phyloP scores from a whole-genome alignment of 2,329 filamentous ascomycete genomes.

The Colletotrichum sublineola region DNA sequence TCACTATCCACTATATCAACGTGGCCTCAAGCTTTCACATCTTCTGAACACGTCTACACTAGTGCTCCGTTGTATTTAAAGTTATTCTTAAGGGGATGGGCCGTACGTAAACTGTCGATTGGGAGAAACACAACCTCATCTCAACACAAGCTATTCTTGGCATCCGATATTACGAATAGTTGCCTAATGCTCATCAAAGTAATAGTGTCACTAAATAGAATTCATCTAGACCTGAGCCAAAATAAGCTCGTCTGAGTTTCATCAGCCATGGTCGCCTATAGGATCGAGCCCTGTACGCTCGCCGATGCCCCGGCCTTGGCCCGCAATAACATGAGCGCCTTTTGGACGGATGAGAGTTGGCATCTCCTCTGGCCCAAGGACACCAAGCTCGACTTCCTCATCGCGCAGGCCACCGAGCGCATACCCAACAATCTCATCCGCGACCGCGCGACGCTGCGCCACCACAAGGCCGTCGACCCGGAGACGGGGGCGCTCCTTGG shows the following conservation, averaged over 20 bases:
- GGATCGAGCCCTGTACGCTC: conserved; percentile 43
- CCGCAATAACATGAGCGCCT: conserved; percentile 47
- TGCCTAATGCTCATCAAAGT: not conserved
- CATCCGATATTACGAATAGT: not conserved
- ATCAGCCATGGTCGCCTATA: conserved; percentile 3
- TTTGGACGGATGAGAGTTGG: conserved; percentile 46
- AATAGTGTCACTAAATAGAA: not conserved
- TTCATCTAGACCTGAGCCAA: not conserved
- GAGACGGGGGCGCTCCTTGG: conserved; percentile 45
- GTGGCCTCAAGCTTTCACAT: not conserved
- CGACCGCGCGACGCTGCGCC: conserved; percentile 42
- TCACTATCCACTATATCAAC: not conserved
- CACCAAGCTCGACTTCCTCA: conserved; percentile 36
- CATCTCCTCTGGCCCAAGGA: conserved; percentile 39
- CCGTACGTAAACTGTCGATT: not conserved
- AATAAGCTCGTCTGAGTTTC: not conserved
- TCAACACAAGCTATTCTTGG: too few species aligned
- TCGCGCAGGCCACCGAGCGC: conserved; percentile 36
- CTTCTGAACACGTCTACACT: not conserved
- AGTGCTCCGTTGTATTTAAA: too few species aligned
- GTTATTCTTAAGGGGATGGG: not conserved
- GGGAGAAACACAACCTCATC: not conserved
- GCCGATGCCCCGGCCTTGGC: conserved; percentile 44
- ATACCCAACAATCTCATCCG: conserved; percentile 42
- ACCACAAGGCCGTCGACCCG: conserved; percentile 45